phyloP scores from a whole-genome alignment of 768 basidiomycete species.

The Lepiota venenata region DNA sequence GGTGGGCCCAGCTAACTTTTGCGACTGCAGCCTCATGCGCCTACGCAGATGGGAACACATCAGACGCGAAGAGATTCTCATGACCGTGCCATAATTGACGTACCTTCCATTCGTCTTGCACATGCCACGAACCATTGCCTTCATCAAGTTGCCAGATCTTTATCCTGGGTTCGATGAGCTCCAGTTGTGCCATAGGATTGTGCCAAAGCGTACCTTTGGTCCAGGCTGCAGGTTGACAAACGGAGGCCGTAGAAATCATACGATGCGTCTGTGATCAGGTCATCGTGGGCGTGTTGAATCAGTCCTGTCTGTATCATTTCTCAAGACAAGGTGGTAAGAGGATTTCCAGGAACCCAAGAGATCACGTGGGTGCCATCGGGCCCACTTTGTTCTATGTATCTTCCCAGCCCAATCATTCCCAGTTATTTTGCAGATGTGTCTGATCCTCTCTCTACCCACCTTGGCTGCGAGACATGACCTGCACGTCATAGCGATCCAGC shows the following conservation, averaged over 20 bases:
- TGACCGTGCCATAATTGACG: conserved; percentile 13
- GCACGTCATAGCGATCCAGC: conserved; percentile 25
- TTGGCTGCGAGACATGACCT: conserved; percentile 22
- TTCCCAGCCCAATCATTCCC: too few species aligned
- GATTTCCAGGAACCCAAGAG: too few species aligned
- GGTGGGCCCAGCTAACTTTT: conserved; percentile 86
- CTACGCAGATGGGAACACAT: conserved; percentile 32
- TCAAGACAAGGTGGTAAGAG: not conserved
- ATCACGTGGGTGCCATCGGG: too few species aligned
- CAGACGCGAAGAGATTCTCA: not conserved
- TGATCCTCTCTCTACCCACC: conserved; percentile 20
- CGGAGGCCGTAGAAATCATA: conserved; percentile 90
- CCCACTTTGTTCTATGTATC: too few species aligned
- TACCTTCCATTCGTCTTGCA: conserved; percentile 92
- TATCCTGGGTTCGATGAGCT: conserved; percentile 45
- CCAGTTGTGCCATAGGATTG: too few species aligned
- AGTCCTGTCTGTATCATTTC: conserved; percentile 78
- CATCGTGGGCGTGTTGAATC: conserved; percentile 73
- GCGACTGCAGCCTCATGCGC: conserved; percentile 94
- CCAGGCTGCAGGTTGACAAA: conserved; percentile 78
- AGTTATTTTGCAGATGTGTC: conserved; percentile 11
- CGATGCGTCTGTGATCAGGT: conserved; percentile 80
- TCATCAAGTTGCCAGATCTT: conserved; percentile 86
- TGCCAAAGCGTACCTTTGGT: conserved; percentile 58
- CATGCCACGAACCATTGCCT: conserved; percentile 65